Conservation (phyloP, 2,329 filamentous ascomycete species). For the Sporothrix inflata region DNA sequence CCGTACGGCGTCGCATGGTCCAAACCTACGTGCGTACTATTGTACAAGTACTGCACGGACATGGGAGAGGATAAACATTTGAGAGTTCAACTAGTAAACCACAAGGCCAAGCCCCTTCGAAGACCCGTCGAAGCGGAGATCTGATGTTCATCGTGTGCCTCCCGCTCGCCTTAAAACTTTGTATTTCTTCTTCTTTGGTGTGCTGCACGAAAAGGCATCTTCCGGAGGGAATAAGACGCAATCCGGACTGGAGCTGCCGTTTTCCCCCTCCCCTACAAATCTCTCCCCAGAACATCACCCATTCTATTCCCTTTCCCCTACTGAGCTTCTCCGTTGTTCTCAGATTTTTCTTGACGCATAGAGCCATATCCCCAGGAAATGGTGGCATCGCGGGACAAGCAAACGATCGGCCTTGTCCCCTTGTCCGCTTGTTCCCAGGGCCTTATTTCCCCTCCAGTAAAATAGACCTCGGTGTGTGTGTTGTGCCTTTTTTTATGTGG, state of each 20-base stretch:
- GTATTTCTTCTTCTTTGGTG: background rate
- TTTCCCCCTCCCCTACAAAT: background rate
- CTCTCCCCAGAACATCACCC: background rate
- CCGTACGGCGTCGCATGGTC: too few relatives aligned
- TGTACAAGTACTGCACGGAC: too few relatives aligned
- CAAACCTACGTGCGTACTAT: too few relatives aligned
- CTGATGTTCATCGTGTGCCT: background rate
- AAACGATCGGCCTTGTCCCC: background rate
- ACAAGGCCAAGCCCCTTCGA: background rate
- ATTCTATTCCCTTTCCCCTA: background rate
- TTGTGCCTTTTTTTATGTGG: slow-evolving; percentile 4
- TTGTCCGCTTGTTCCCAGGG: background rate
- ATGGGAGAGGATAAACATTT: too few relatives aligned
- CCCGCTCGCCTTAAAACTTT: background rate
- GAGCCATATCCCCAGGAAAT: slow-evolving; percentile 28
- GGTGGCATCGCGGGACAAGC: slow-evolving; percentile 17
- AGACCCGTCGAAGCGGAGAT: slow-evolving; percentile 4
- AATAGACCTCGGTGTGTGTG: background rate
- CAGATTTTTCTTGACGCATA: background rate
- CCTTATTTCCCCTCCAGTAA: background rate
- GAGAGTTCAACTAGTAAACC: background rate
- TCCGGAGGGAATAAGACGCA: slow-evolving; percentile 10
- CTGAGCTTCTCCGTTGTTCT: background rate
- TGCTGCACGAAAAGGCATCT: slow-evolving; percentile 9
- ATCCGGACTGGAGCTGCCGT: background rate